A percentile compares a stretch with the other conserved stretches of the same genome.
phyloP scores from a whole-genome alignment of 768 basidiomycete genomes.

The Astraeus odoratus region DNA sequence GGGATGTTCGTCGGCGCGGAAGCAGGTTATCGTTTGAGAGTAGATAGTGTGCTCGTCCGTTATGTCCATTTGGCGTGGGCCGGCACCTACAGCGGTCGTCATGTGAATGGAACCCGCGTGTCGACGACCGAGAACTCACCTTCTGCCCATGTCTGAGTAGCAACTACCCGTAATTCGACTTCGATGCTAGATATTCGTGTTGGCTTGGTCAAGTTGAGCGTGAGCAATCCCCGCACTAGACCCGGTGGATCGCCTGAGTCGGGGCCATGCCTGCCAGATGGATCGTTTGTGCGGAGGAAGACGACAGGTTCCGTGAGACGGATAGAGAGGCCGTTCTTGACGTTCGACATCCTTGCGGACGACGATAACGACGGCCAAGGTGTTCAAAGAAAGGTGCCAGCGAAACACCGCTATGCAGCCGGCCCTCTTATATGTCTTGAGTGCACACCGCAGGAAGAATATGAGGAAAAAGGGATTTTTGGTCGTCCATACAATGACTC shows the following conservation, averaged over 20 bases:
- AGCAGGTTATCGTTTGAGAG: slow-evolving; percentile 66
- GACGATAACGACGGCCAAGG: not conserved
- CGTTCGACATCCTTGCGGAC: slow-evolving; percentile 3
- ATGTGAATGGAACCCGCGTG: not conserved
- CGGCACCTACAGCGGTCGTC: slow-evolving; percentile 37
- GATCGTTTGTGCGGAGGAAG: slow-evolving; percentile 57
- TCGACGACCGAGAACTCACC: slow-evolving; percentile 37
- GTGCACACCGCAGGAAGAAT: no score
- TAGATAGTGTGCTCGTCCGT: slow-evolving; percentile 70
- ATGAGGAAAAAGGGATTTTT: no score
- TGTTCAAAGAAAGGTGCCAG: no score
- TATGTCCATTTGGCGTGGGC: slow-evolving; percentile 65
- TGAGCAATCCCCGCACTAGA: slow-evolving; percentile 59
- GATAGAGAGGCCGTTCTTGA: slow-evolving; percentile 44
- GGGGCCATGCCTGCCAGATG: slow-evolving; percentile 28
- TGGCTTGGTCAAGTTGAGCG: slow-evolving; percentile 63
- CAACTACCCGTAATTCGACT: slow-evolving; percentile 66
- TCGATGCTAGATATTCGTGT: slow-evolving; percentile 83
- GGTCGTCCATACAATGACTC: no score
- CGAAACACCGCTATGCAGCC: no score
- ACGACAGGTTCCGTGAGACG: slow-evolving; percentile 69
- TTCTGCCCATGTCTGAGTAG: slow-evolving; percentile 75
- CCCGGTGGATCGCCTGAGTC: slow-evolving; percentile 46
- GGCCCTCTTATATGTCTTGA: no score
- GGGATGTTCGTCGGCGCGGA: slow-evolving; percentile 49